Conservation (phyloP, 2,329 filamentous ascomycete genomes). For the Cytospora piceicola region DNA sequence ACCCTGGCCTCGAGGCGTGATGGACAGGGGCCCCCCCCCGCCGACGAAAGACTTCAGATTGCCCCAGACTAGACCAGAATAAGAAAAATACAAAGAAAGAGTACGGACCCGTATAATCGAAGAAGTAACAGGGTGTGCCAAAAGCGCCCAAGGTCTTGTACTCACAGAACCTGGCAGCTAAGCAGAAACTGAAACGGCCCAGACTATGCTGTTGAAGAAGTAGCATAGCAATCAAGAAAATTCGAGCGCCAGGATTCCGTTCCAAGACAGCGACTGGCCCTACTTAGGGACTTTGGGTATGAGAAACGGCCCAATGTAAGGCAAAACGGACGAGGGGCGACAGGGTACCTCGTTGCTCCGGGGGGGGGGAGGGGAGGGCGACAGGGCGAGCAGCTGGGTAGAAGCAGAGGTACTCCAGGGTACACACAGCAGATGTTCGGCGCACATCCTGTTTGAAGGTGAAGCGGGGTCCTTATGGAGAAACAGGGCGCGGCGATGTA, state of each 20-base stretch:
- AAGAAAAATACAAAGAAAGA: conserved; percentile 13
- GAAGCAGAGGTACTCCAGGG: conserved; percentile 19
- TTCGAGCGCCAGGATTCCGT: conserved; percentile 29
- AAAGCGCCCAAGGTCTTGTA: background rate
- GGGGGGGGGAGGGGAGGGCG: conserved; percentile 25
- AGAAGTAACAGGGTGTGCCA: conserved; percentile 11
- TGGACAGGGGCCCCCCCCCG: conserved; percentile 40
- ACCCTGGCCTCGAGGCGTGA: conserved; percentile 47
- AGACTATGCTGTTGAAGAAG: conserved; percentile 48
- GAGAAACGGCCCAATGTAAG: conserved; percentile 22
- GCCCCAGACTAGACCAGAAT: conserved; percentile 13
- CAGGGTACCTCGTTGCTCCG: conserved; percentile 31
- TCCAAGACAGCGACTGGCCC: conserved; percentile 34
- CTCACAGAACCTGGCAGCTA: conserved; percentile 9
- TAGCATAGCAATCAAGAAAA: conserved; percentile 44
- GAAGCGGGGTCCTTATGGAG: conserved; percentile 30
- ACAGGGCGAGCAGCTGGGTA: conserved; percentile 19
- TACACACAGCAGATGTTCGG: conserved; percentile 14
- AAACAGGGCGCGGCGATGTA: conserved; percentile 30
- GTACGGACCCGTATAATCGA: conserved; percentile 9
- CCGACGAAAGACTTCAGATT: conserved; percentile 6
- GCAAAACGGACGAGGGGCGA: conserved; percentile 22
- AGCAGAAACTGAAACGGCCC: conserved; percentile 48
- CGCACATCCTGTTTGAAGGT: conserved; percentile 24
- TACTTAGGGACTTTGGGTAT: conserved; percentile 29